Evolutionary conservation across 768 basidiomycete genomes (phyloP), one percentile per base, ranked within the genome.

Genomic region (Xanthoconium stramineum): DNA sequence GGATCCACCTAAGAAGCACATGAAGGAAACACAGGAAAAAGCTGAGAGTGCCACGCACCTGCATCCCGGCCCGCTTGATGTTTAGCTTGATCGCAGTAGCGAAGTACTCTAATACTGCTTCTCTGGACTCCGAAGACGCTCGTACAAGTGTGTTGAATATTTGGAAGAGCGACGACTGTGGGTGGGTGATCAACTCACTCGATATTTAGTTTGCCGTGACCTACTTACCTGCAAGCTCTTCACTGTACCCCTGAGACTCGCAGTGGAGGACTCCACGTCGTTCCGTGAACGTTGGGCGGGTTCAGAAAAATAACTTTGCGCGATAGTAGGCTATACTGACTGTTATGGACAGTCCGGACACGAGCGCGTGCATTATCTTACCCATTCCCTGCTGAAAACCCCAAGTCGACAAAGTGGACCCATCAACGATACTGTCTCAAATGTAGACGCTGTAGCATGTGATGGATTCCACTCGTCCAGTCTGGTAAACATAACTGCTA

Each of bases 371-470:
- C 10, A 36, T 35, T 32, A 33, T 50, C 80, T 61, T 67, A 95
- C 89, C 86, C 92, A 95, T 80, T 98, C 90, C 52, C 84, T 75
- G n/a, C 86, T 81, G 68, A 96, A 98, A 6, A 94, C 85, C 38
- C 89, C 88, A 50, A 98, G 76, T 35, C 94, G 78, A 58, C 89
- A 83, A 29, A 98, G 72, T 1, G 93, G 94, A 0, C 97, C 97
- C 61, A 98, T 74, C 42, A 98, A 74, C 48, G 85, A 89, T 59
- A 71, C 62, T 13, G 53, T 74, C 71, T 93, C 91, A 65, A 94
- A 85, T 3, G 73, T 79, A 3, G 78, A 66, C 10, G 86, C 82
- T 7, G 79, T 81, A 24, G 84, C 84, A 59, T 78, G 67, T 8
- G 69, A 59, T 40, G 89, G 88, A 62, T 80, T 87, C 88, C 89